Evolutionary conservation across 2,329 filamentous ascomycete genomes (phyloP).

Genomic region (Plectosphaerella cucumerina): DNA sequence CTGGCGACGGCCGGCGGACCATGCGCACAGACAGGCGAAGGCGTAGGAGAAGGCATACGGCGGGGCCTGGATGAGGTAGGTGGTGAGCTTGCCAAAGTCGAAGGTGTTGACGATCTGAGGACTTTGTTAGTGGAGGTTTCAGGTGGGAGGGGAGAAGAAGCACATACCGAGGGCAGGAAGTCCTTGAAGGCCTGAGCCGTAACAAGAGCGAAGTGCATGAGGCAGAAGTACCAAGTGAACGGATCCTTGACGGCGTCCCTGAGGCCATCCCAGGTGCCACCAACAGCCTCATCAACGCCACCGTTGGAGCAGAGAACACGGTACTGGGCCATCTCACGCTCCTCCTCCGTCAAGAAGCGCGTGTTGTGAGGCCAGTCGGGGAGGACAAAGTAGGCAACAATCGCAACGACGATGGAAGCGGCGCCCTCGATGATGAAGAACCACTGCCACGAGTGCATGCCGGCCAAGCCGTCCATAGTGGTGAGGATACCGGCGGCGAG

Average conservation of each 20-base stretch:
- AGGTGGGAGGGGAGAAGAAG: background rate
- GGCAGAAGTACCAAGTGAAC: slow-evolving; percentile 33
- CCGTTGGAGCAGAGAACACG: slow-evolving; percentile 29
- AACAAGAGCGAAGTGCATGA: slow-evolving; percentile 39
- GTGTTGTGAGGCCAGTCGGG: slow-evolving; percentile 34
- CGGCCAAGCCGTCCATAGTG: slow-evolving; percentile 33
- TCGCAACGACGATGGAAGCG: slow-evolving; percentile 26
- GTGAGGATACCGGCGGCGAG: slow-evolving; percentile 38
- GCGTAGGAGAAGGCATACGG: slow-evolving; percentile 35
- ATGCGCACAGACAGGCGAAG: slow-evolving; percentile 27
- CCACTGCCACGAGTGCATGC: slow-evolving; percentile 38
- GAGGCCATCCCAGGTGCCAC: slow-evolving; percentile 31
- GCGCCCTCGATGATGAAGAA: slow-evolving; percentile 39
- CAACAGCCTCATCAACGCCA: slow-evolving; percentile 25
- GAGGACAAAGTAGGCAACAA: slow-evolving; percentile 28
- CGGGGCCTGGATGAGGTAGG: slow-evolving; percentile 34
- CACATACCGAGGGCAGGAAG: slow-evolving; percentile 32
- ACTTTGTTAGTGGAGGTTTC: background rate
- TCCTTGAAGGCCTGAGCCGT: slow-evolving; percentile 34
- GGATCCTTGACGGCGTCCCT: slow-evolving; percentile 26
- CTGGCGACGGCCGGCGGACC: slow-evolving; percentile 27
- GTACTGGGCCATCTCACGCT: slow-evolving; percentile 32
- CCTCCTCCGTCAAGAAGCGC: slow-evolving; percentile 32
- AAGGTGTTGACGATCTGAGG: slow-evolving; percentile 21
- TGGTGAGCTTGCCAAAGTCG: slow-evolving; percentile 19